Evolutionary conservation across 805 yeast genomes (phyloP), one percentile per base, ranked within the genome.

Genomic region (Spencermartinsiella europaea): DNA sequence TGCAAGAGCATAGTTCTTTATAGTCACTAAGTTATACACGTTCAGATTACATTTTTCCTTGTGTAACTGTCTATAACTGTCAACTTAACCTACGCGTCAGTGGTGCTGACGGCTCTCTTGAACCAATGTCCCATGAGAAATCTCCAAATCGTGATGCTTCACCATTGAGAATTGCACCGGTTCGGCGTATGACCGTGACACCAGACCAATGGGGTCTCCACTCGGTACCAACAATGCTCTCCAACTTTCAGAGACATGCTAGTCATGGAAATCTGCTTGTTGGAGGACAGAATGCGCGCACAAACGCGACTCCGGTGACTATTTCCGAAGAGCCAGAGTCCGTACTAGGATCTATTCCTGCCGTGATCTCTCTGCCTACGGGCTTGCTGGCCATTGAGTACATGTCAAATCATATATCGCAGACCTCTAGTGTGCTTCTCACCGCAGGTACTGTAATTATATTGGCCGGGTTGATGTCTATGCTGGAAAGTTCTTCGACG

Each of bases 161-260:
- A 12, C 48, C 55, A 16, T 45, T 63, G 16, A 51, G 62, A 28
- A 53, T 62, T 10, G 54, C 58, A 4, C 64, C 65, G 15, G 47
- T 57, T 12, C 54, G 67, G 20, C 55, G 65, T 2, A 46, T 57
- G 15, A 60, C 60, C 14, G 39, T 51, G 3, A 48, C 56, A 2
- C 56, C 61, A 10, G 65, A 61, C 37, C 57, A 55, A 14, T 65
- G 69, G 69, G 69, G 69, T 14, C 50, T 65, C 28, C 63, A 50
- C 45, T 58, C 65, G 7, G 69, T 65, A 4, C 68, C 69, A 1
- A 56, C 60, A 5, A 55, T 65, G 54, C 57, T 65, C 33, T 56
- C 58, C 8, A 68, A 65, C 48, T 65, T 65, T 51, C 63, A 61
- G 46, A 41, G 67, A 15, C 68, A 65, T 50, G 61, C 68, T 0